Base-by-base conservation (phyloP, 2,329 filamentous ascomycete genomes). In the Ceratocystis eucalypticola region DNA sequence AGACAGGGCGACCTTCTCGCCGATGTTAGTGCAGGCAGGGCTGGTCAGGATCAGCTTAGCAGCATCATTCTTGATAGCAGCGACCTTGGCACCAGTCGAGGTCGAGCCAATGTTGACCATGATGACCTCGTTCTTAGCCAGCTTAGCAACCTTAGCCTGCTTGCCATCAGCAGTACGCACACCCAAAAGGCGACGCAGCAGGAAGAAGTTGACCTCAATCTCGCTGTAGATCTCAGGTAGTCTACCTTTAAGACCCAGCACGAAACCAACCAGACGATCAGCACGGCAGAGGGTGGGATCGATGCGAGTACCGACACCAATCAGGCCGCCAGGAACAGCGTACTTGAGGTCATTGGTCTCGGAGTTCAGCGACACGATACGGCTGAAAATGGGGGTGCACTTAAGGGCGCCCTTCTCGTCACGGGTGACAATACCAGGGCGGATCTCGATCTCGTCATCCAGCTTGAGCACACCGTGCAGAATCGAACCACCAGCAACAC, bases 31-130 rank as follows among this genome's bases (percentile, higher is more conserved):
- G 81, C 94, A 99, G 67, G 94, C 94, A 57, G 92, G 92, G 75
- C 86, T 93, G 69, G 92, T 97, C 72, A 99, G 81, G 68, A 90
- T 88, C 71, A 99, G 83, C 81, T 96, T 96, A 67, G 94, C 94
- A 67, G 92, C 93, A 83, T 99, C 94, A 74, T 93, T 92, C 84
- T 94, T 96, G 75, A 97, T 95, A 73, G 91, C 93, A 68, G 94
- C 85, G 65, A 99, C 91, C 85, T 97, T 99, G 71, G 94, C 94
- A 77, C 94, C 94, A 15, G 93, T 96, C 61, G 94, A 95, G 8
- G 93, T 97, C 46, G 91, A 96, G 69, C 94, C 94, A 75, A 99
- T 99, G 82, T 99, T 99, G 71, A 99, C 94, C 94, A 99, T 97
- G 78, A 99, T 88, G 73, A 97, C 91, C 78, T 99, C 94, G 79